Base-by-base conservation (phyloP, 441 rosid genomes). In the Biscutella laevigata region DNA sequence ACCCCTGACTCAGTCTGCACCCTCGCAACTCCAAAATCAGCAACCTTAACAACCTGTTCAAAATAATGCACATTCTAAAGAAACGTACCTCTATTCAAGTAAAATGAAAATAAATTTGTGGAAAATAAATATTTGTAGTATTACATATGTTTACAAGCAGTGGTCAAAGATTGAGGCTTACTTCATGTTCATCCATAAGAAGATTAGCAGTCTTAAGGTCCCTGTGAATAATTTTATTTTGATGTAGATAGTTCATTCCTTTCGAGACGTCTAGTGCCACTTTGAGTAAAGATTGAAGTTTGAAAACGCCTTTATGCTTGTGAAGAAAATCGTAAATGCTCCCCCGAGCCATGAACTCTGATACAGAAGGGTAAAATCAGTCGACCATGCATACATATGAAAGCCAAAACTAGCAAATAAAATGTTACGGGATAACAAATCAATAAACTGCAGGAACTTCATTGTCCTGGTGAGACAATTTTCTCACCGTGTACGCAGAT, bases 161-260 rank as follows among this genome's bases (percentile, higher is more conserved):
- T n/a, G n/a, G n/a, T n/a, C n/a, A n/a, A n/a, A n/a, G n/a, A n/a
- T n/a, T n/a, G n/a, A n/a, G n/a, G n/a, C 87, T 80, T 83, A 92
- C 96, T 28, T 79, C 96, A 69, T 92, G 84, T 71, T 92, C 98
- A 68, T 92, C 96, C 96, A 88, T 92, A 38, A 88, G 80, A 71
- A 91, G 94, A 79, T 91, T 91, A 57, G 96, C 96, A 68, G 95
- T 82, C 70, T 92, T 92, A 61, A 92, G 71, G 77, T 91, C 96
- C 72, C 98, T 75, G 65, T 91, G 98, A 57, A 91, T 86, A 39
- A 91, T 86, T 63, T 82, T 88, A 69, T 92, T 92, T 72, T 83
- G 96, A 74, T 88, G 98, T 63, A 92, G 73, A 74, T 83, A 92
- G 59, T 76, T 82, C 98, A 92, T 88, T 73, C 98, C 98, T 78